Percentiles rank a stretch among this genome's conserved stretches.
Conservation (phyloP, 2,329 filamentous ascomycete species). For the Cryphonectria naterciae region DNA sequence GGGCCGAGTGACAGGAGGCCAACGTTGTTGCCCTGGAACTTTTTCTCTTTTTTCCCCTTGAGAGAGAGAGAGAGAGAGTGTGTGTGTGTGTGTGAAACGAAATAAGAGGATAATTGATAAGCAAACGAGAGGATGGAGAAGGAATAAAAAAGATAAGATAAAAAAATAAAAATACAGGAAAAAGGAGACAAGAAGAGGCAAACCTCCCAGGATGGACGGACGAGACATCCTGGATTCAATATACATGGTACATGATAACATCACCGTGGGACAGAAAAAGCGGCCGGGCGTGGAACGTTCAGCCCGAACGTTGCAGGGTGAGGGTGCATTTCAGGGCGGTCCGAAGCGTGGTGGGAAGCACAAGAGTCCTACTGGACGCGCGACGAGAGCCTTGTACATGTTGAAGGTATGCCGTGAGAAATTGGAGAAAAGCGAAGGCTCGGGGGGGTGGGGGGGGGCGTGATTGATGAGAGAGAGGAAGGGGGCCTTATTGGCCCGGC, state of each 20-base stretch:
- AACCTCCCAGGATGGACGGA: background rate
- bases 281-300: background rate
- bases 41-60: background rate
- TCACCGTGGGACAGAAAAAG: background rate
- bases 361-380: background rate
- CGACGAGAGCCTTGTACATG: too few relatives aligned
- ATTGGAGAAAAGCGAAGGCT: too few relatives aligned
- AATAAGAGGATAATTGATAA: background rate
- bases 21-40: background rate
- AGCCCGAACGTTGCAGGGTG: constrained; percentile 5
- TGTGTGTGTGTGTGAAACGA: background rate
- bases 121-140: background rate
- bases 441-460: background rate
- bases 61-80: too few relatives aligned
- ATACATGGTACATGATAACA: background rate
- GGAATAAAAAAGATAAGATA: too few relatives aligned
- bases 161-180: background rate
- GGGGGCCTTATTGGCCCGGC: background rate
- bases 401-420: too few relatives aligned
- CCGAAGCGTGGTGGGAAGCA: constrained; percentile 9
- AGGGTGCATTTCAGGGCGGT: constrained; percentile 4
- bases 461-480: background rate
- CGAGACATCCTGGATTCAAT: background rate
- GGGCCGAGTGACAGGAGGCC: constrained; percentile 1
- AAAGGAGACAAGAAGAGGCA: background rate